Evolutionary conservation across 495 filamentous ascomycete species (phyloP), one percentile per base, ranked within the genome.

Genomic region (Penicillium canescens): DNA sequence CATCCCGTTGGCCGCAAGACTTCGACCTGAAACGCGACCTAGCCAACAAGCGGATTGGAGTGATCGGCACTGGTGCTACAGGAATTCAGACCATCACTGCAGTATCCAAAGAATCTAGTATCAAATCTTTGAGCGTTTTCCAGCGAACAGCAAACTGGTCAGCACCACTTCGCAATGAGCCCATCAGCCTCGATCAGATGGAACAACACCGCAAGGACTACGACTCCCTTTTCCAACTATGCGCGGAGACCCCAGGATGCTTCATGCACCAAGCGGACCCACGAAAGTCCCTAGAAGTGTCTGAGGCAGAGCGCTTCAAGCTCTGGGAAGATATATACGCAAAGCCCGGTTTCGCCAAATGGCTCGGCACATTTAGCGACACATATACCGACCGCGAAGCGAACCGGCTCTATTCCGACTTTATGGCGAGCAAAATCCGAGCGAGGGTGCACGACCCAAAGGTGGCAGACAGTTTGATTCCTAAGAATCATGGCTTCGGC

Each of bases 31-130:
- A 18, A 1, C 48, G 42, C 16, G 56, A 56, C 20, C 56, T 63
- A 21, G 43, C 68, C 40, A 70, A 70, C 11, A 81, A 81, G 59
- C 68, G 71, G 1, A 65, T 82, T 36, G 77, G 68, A 11, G 73
- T 83, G 2, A 73, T 83, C 43, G 79, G 79, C 7, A 81, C 75
- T 0, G 80, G 80, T 2, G 62, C 77, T 3, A 78, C 77, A 1
- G 78, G 76, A 11, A 70, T 82, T 20, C 80, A 83, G 47, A 65
- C 71, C 35, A 70, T 67, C 28, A 56, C 67, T 6, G 62, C 62
- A 23, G 42, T 62, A 2, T 48, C 60, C 12, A 63, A 63, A n/a
- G 56, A 63, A 13, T 50, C 50, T 8, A 58, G 33, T 16, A 35
- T 63, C n/a, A 36, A 48, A 34, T 63, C 56, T 10, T 16, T 77